A percentile compares a stretch with the other conserved stretches of the same genome.
These are phyloP conservation scores for Capronia epimyces DNA, from an alignment of 2,329 filamentous ascomycete species.

Conservation along the genomic window DNA sequence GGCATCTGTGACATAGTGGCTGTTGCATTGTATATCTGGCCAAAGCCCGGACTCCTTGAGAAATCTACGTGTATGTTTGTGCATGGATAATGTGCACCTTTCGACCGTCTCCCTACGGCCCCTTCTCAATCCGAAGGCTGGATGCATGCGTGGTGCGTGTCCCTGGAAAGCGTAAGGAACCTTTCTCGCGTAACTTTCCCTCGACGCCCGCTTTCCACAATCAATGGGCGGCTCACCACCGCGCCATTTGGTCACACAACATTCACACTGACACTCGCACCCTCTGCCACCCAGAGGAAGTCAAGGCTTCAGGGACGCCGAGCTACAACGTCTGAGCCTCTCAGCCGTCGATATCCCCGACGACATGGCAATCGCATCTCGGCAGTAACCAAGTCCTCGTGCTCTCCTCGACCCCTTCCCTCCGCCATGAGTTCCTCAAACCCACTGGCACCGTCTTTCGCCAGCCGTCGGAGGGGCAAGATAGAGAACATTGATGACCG, in stretches of 20 bases:
- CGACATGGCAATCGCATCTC: neutral
- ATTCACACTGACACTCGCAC: neutral
- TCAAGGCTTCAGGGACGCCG: neutral
- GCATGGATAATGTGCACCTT: too few species aligned
- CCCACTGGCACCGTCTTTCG: neutral
- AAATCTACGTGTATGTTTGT: too few species aligned
- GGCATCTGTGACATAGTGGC: neutral
- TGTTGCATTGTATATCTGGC: too few species aligned
- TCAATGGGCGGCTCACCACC: neutral
- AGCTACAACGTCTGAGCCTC: neutral
- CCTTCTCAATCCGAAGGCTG: too few species aligned
- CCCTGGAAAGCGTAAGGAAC: neutral
- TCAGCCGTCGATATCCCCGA: neutral
- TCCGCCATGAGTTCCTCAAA: neutral
- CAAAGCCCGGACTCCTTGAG: too few species aligned
- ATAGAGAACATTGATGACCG: neutral
- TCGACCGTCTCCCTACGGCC: too few species aligned
- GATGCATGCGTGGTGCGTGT: too few species aligned
- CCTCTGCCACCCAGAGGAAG: neutral
- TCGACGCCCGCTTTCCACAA: neutral
- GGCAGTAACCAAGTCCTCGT: neutral
- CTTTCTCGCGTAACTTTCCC: neutral
- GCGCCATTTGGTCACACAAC: neutral
- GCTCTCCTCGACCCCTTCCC: neutral
- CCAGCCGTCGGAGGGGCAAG: constrained; percentile 3